Evolutionary conservation across 495 filamentous ascomycete genomes (phyloP).

Genomic region (Aspergillus coremiiformis): DNA sequence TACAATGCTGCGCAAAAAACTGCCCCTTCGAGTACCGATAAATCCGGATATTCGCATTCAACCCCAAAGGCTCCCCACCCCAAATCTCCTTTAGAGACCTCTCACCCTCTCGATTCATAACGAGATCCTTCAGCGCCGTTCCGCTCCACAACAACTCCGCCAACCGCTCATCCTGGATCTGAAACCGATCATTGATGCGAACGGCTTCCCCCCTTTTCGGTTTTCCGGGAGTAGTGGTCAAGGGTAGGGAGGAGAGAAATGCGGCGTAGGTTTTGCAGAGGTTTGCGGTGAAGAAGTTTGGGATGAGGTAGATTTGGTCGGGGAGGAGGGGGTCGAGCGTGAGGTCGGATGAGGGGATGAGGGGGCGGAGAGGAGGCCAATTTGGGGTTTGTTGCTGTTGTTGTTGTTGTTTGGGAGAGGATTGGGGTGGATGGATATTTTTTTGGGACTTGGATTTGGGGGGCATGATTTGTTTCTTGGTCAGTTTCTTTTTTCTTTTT

Average conservation of each 20-base stretch:
- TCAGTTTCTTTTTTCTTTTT: constrained; percentile 3
- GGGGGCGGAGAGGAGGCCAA: constrained; percentile 74
- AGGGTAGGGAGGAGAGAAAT: constrained; percentile 66
- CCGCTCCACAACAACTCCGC: constrained; percentile 64
- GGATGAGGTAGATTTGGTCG: constrained; percentile 67
- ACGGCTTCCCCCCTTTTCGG: constrained; percentile 81
- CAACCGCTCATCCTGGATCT: constrained; percentile 69
- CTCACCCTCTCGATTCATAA: constrained; percentile 9
- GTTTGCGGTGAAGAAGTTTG: constrained; percentile 68
- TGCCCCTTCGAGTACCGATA: constrained; percentile 86
- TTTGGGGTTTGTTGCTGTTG: constrained; percentile 42
- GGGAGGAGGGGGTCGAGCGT: constrained; percentile 48
- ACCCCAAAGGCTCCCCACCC: constrained; percentile 77
- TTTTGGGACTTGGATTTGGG: constrained; percentile 23
- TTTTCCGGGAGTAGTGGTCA: constrained; percentile 73
- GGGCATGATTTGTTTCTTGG: constrained; percentile 9
- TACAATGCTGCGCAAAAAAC: constrained; percentile 86
- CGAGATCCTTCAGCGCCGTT: constrained; percentile 29
- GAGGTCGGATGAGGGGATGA: constrained; percentile 62
- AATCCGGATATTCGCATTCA: constrained; percentile 84
- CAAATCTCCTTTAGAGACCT: constrained; percentile 39
- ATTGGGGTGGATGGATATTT: constrained; percentile 9
- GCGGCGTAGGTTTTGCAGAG: constrained; percentile 76
- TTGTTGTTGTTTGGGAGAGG: too few species aligned
- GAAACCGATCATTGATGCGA: constrained; percentile 85